phyloP scores from a whole-genome alignment of 805 yeast species.

The Barnettozyma sp. region DNA sequence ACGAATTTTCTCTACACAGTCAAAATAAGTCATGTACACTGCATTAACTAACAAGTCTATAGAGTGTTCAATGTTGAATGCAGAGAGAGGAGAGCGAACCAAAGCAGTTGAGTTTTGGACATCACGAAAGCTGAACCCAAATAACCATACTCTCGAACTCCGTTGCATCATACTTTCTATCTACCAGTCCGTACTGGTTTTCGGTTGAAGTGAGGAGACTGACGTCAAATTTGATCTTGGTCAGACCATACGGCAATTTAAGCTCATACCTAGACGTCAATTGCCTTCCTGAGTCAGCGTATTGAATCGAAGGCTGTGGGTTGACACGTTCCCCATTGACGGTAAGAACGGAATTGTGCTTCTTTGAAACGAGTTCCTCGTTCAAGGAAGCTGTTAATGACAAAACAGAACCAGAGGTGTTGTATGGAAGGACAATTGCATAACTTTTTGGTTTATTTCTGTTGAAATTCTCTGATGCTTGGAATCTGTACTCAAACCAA shows the following conservation, averaged over 20 bases:
- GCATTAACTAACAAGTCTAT: too few relatives aligned
- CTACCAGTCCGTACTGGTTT: background rate
- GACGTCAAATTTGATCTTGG: constrained; percentile 35
- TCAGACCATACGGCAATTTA: constrained; percentile 41
- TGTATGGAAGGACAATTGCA: constrained; percentile 40
- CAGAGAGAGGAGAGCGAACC: too few relatives aligned
- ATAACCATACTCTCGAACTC: constrained; percentile 8
- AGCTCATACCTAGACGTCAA: constrained; percentile 35
- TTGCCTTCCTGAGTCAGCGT: constrained; percentile 26
- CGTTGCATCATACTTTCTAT: constrained; percentile 1
- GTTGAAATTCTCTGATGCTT: constrained; percentile 21
- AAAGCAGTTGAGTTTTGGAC: background rate
- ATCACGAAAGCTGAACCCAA: constrained; percentile 7
- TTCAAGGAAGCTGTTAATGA: constrained; percentile 39
- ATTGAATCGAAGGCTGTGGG: constrained; percentile 38
- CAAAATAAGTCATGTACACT: too few relatives aligned
- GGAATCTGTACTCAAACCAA: constrained; percentile 32
- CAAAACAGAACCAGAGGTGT: constrained; percentile 35
- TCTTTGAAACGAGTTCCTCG: constrained; percentile 33
- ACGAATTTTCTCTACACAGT: too few relatives aligned
- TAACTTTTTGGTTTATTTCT: constrained; percentile 29
- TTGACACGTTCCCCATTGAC: constrained; percentile 40
- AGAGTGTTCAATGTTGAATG: too few relatives aligned
- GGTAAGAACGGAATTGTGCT: constrained; percentile 31
- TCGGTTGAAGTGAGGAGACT: constrained; percentile 26